These are phyloP conservation scores for Rhizophora apiculata DNA, from an alignment of 345 rosid species.

Conservation along the genomic window DNA sequence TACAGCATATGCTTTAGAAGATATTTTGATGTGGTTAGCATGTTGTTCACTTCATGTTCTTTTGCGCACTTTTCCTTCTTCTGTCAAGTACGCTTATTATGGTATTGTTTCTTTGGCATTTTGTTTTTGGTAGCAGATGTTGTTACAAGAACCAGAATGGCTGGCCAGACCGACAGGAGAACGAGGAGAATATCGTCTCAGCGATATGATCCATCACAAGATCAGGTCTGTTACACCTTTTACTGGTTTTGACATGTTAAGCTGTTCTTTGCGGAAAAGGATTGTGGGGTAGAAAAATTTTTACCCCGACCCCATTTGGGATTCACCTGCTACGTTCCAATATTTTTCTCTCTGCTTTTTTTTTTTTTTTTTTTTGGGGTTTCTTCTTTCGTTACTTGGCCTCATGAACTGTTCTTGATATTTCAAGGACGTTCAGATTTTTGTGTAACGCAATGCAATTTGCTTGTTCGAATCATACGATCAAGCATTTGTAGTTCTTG, in stretches of 20 bases:
- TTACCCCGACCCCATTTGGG: too few species aligned
- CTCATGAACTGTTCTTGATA: too few species aligned
- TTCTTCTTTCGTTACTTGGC: too few species aligned
- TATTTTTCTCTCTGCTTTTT: too few species aligned
- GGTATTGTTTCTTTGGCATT: not conserved
- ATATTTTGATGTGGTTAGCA: constrained; percentile 6
- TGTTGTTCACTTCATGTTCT: not conserved
- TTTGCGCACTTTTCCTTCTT: constrained; percentile 1
- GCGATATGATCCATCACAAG: constrained; percentile 25
- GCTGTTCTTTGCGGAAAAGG: too few species aligned
- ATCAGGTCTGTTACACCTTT: constrained; percentile 33
- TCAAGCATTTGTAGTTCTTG: too few species aligned
- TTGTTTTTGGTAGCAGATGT: not conserved
- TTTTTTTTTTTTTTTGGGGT: too few species aligned
- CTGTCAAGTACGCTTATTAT: too few species aligned
- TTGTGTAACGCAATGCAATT: too few species aligned
- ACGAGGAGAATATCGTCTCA: constrained; percentile 26
- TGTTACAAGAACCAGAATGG: constrained; percentile 11
- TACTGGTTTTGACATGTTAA: not conserved
- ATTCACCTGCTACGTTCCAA: too few species aligned
- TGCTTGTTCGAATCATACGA: too few species aligned
- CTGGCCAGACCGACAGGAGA: constrained; percentile 23
- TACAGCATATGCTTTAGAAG: constrained; percentile 6
- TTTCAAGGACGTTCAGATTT: too few species aligned
- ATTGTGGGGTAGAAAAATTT: not conserved